Conservation (phyloP, 1,284 basidiomycete species). For the Austroboletus novae-zelandiae region DNA sequence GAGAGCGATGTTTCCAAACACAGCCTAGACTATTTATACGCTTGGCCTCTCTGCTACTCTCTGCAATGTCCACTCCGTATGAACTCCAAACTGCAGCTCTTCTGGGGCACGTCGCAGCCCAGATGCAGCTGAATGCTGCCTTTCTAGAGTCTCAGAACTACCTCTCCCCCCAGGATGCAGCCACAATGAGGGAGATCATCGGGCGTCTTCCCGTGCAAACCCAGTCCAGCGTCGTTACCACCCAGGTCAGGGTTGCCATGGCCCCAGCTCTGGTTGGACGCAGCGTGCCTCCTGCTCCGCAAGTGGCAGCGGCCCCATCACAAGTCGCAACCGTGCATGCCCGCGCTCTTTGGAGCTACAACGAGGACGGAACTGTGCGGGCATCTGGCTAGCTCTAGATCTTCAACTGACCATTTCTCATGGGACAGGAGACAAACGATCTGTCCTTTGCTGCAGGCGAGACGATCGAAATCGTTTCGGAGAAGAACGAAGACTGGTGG, state of each 20-base stretch:
- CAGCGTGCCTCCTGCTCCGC: slow-evolving; percentile 21
- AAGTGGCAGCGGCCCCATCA: slow-evolving; percentile 16
- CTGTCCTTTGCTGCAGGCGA: slow-evolving; percentile 35
- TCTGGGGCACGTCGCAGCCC: slow-evolving; percentile 56
- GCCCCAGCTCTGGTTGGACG: slow-evolving; percentile 6
- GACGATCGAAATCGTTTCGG: slow-evolving; percentile 33
- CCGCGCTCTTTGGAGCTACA: slow-evolving; percentile 64
- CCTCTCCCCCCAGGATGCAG: slow-evolving; percentile 51
- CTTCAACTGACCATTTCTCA: slow-evolving; percentile 7
- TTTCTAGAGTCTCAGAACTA: slow-evolving; percentile 61
- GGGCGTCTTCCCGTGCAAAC: slow-evolving; percentile 42
- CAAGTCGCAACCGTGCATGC: slow-evolving; percentile 37
- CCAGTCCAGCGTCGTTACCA: slow-evolving; percentile 10
- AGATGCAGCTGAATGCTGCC: slow-evolving; percentile 60
- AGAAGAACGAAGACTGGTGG: slow-evolving; percentile 43
- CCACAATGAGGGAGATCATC: slow-evolving; percentile 43
- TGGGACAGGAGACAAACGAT: slow-evolving; percentile 49
- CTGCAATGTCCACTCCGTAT: slow-evolving; percentile 19
- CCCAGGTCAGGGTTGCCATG: slow-evolving; percentile 11
- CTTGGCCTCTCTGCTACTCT: neutral
- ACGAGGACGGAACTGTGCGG: slow-evolving; percentile 52
- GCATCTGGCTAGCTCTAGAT: neutral
- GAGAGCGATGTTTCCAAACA: neutral
- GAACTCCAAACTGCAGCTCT: slow-evolving; percentile 36
- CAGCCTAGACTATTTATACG: slow-evolving; percentile 18